Conservation (phyloP, 371 early-diverging fungal genomes). For the Apophysomyces elegans region DNA sequence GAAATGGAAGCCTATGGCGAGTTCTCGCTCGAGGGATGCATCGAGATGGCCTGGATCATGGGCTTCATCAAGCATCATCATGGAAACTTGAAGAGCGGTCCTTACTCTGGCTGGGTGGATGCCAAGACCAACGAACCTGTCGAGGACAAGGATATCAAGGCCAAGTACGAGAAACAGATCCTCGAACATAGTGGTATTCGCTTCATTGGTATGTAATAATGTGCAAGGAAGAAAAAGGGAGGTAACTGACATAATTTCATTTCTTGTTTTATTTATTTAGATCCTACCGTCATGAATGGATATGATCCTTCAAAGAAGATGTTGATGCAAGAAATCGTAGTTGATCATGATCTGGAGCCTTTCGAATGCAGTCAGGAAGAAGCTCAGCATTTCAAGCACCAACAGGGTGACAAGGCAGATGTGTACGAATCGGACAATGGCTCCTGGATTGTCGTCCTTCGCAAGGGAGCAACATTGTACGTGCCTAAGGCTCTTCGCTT, state of each 20-base stretch:
- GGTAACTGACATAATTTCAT: conserved; percentile 7
- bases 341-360: conserved; percentile 91
- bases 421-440: conserved; percentile 70
- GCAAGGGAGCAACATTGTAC: conserved; percentile 88
- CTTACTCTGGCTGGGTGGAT: conserved; percentile 96
- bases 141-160: conserved; percentile 89
- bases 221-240: conserved; percentile 14
- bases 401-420: conserved; percentile 89
- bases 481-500: conserved; percentile 95
- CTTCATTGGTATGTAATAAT: conserved; percentile 69
- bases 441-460: conserved; percentile 81
- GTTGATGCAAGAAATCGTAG: conserved; percentile 90
- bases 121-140: conserved; percentile 90
- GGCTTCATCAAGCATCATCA: conserved; percentile 91
- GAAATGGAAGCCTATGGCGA: conserved; percentile 95
- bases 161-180: conserved; percentile 92
- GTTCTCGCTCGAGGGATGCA: conserved; percentile 94
- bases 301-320: conserved; percentile 92
- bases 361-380: conserved; percentile 92
- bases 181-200: conserved; percentile 95
- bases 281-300: conserved; percentile 88
- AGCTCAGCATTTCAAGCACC: conserved; percentile 86
- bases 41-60: conserved; percentile 98
- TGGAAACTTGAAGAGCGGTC: conserved; percentile 84
- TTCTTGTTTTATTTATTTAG: conserved; percentile 28